A percentile compares a stretch with the other conserved stretches of the same genome.
Evolutionary conservation across 306 rosid species (phyloP).

Genomic region (Dalbergia cochinchinensis): DNA sequence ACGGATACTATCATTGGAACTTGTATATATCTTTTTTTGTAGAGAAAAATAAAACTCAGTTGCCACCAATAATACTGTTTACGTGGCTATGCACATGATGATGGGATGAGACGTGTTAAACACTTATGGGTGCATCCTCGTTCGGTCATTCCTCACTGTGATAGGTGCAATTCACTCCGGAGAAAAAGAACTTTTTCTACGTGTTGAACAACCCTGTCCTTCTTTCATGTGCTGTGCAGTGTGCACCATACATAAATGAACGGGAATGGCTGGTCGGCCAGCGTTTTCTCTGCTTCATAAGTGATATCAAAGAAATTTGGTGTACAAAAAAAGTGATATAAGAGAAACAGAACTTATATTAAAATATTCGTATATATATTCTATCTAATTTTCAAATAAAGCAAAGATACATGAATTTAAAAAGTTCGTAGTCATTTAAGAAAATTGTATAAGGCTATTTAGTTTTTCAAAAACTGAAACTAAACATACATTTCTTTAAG

Average conservation of each 20-base stretch:
- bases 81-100: slow-evolving; percentile 19
- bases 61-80: not conserved
- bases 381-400: too few species aligned
- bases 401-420: not conserved
- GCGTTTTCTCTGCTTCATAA: not conserved
- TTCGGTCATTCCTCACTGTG: not conserved
- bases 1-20: too few species aligned
- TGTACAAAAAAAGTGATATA: too few species aligned
- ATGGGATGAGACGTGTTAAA: not conserved
- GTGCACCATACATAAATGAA: not conserved
- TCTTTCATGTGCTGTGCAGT: slow-evolving; percentile 20
- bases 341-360: not conserved
- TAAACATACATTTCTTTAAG: too few species aligned
- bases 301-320: too few species aligned
- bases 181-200: not conserved
- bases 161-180: slow-evolving; percentile 24
- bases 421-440: too few species aligned
- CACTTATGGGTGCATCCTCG: not conserved
- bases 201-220: slow-evolving; percentile 1
- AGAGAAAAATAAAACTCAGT: not conserved
- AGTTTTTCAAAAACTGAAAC: too few species aligned
- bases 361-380: too few species aligned
- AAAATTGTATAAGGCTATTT: too few species aligned
- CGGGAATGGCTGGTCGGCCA: slow-evolving; percentile 5
- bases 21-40: not conserved